phyloP scores from a whole-genome alignment of 2,329 filamentous ascomycete genomes.

The Arthroderma sp. region DNA sequence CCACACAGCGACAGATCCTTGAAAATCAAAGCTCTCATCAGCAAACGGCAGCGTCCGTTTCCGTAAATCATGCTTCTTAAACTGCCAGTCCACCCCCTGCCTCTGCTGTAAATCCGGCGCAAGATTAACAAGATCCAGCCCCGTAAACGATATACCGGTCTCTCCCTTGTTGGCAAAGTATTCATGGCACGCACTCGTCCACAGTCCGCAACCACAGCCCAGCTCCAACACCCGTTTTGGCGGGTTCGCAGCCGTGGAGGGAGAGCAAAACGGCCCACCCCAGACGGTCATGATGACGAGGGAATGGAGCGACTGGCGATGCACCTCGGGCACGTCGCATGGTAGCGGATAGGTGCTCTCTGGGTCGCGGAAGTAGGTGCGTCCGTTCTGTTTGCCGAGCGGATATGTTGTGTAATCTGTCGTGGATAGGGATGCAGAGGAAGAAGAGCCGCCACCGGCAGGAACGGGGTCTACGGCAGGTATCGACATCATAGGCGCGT shows the following conservation, averaged over 20 bases:
- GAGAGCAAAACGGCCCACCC: slow-evolving; percentile 65
- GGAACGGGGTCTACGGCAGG: slow-evolving; percentile 13
- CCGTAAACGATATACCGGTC: slow-evolving; percentile 62
- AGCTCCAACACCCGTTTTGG: slow-evolving; percentile 72
- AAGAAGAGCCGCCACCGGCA: slow-evolving; percentile 21
- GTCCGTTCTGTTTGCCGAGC: slow-evolving; percentile 63
- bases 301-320: slow-evolving; percentile 75
- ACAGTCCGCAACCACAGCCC: slow-evolving; percentile 77
- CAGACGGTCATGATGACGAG: slow-evolving; percentile 71
- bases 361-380: slow-evolving; percentile 67
- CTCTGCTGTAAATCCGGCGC: slow-evolving; percentile 49
- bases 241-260: slow-evolving; percentile 51
- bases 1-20: slow-evolving; percentile 70
- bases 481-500: slow-evolving; percentile 18
- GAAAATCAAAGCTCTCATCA: slow-evolving; percentile 67
- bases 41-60: slow-evolving; percentile 64
- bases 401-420: slow-evolving; percentile 39
- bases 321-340: slow-evolving; percentile 73
- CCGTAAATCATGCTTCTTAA: slow-evolving; percentile 77
- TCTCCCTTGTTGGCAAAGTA: slow-evolving; percentile 60
- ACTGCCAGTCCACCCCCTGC: slow-evolving; percentile 74
- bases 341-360: slow-evolving; percentile 70
- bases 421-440: slow-evolving; percentile 24
- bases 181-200: slow-evolving; percentile 77
- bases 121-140: slow-evolving; percentile 67